Base-by-base conservation (phyloP, 2,329 filamentous ascomycete species). In the Moelleriella libera region DNA sequence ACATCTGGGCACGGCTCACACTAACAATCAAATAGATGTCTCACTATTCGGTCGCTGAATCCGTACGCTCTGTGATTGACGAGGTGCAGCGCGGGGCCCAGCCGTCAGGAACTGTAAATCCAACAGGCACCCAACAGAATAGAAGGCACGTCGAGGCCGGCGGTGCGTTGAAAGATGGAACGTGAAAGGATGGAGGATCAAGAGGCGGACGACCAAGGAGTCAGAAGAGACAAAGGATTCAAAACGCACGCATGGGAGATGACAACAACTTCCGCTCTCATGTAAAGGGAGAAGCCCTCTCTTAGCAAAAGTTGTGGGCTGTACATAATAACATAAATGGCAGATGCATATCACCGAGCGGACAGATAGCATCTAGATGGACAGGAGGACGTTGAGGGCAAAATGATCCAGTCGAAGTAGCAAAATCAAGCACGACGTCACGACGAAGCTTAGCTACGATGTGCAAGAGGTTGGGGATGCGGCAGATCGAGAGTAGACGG, bases 11-110 rank as follows among this genome's bases (percentile, higher is more conserved):
- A 14, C 9, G 7, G 14, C 40, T 41, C 10, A 39, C 12, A 44
- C 12, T 6, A 12, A 40, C 12, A 10, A 3, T 30, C 32, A 39
- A 47, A 51, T 46, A 88, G 84, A 57, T 89, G 85, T 71, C 66
- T 89, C 65, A 88, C 85, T n/a, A 88, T 88, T 60, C 81, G 85
- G 52, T 88, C 84, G 40, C 68, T 88, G 58, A 89, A 89, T 71
- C 85, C 85, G 12, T 89, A 83, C 62, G 85, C 85, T 47, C 65
- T 80, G 57, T 78, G 63, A 63, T 51, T 46, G 29, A 45, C 48
- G 49, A 41, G 14, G 14, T 3, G 21, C 21, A 21, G 21, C 21
- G 21, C 21, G 21, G 21, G 21, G 21, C 2, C 21, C 21, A 21
- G 21, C 21, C 21, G 21, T 21, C 3, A 3, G 21, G 21, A 21